phyloP scores from a whole-genome alignment of 148 eudicot species.

The Vaccinium corymbosum region DNA sequence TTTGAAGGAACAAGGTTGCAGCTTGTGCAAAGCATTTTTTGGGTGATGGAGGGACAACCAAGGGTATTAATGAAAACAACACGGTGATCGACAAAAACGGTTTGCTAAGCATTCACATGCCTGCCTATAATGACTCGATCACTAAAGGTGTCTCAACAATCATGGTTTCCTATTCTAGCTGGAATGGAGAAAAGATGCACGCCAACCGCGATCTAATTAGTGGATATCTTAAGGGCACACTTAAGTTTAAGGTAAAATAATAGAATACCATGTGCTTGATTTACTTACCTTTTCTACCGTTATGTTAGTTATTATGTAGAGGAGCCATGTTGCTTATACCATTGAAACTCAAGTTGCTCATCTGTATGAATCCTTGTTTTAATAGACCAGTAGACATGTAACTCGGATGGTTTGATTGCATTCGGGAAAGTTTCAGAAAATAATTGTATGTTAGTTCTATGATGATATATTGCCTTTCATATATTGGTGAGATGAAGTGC shows the following conservation, averaged over 20 bases:
- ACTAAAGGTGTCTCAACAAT: slow-evolving; percentile 75
- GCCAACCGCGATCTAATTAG: slow-evolving; percentile 60
- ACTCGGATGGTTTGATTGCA: background rate
- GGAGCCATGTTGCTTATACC: background rate
- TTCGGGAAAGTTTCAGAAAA: background rate
- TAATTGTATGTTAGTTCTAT: background rate
- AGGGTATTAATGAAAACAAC: slow-evolving; percentile 67
- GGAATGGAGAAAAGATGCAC: slow-evolving; percentile 88
- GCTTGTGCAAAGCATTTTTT: slow-evolving; percentile 90
- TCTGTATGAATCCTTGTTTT: slow-evolving; percentile 4
- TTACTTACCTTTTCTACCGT: background rate
- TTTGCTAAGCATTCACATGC: slow-evolving; percentile 78
- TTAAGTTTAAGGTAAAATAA: slow-evolving; percentile 65
- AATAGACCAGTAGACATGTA: background rate
- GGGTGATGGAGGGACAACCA: slow-evolving; percentile 88
- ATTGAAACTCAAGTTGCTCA: background rate
- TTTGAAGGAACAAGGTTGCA: slow-evolving; percentile 68
- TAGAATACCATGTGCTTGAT: background rate
- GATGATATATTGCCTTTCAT: background rate
- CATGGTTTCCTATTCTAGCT: slow-evolving; percentile 91
- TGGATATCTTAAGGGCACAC: slow-evolving; percentile 63
- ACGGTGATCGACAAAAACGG: slow-evolving; percentile 52
- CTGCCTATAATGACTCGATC: slow-evolving; percentile 68
- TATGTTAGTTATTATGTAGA: background rate
- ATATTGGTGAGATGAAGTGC: background rate